phyloP scores from a whole-genome alignment of 176 grass and related monocot species.

The Aegilops bicornis region DNA sequence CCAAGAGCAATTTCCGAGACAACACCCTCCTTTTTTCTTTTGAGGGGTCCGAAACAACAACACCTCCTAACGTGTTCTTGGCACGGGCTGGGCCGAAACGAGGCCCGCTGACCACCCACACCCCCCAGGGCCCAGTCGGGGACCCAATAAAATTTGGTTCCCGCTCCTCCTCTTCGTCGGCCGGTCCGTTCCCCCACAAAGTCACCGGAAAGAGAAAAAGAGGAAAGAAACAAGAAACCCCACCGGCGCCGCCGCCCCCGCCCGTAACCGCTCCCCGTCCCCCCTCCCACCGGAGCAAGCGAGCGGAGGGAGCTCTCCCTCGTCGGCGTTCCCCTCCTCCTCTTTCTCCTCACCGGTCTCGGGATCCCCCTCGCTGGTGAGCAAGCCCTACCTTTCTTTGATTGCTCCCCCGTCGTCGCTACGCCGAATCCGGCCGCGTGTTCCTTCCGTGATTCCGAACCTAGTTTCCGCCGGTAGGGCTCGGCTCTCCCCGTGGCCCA shows the following conservation, averaged over 20 bases:
- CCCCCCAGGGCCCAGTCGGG: too few relatives aligned
- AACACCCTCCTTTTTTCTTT: too few relatives aligned
- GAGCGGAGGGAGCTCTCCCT: neutral
- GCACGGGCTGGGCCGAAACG: neutral
- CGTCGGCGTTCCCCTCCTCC: neutral
- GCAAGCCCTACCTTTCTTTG: constrained; percentile 5
- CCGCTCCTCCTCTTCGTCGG: neutral
- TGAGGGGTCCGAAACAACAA: too few relatives aligned
- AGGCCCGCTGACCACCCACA: neutral
- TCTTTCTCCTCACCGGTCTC: neutral
- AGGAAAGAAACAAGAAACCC: constrained; percentile 5
- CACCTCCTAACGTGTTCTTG: too few relatives aligned
- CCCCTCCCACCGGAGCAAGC: neutral
- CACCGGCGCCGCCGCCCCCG: constrained; percentile 7
- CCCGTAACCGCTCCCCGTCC: neutral
- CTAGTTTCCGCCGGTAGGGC: too few relatives aligned
- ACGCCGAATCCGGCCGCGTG: neutral
- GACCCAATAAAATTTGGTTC: constrained; percentile 8
- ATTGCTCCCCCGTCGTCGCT: neutral
- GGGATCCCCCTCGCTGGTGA: neutral
- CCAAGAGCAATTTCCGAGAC: too few relatives aligned
- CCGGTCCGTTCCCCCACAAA: neutral
- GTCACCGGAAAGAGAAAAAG: neutral
- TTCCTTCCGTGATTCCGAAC: neutral
- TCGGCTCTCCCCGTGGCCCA: neutral